Evolutionary conservation across 2,329 filamentous ascomycete genomes (phyloP).

Genomic region (Aspergillus japonicus): DNA sequence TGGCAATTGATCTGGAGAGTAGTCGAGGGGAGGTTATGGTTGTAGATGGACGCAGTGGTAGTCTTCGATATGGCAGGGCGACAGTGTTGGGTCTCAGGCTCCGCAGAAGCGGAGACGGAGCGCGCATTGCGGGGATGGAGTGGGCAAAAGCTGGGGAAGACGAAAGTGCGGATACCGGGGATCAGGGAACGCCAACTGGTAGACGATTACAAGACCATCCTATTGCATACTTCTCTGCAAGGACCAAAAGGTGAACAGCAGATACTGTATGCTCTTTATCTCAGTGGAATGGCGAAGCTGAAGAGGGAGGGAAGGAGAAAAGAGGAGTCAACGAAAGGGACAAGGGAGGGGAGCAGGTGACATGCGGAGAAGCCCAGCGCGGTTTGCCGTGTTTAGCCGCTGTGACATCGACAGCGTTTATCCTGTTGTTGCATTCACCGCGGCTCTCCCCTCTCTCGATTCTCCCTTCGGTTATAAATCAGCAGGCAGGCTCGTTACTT

Average conservation of each 20-base stretch:
- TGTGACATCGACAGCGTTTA: neutral
- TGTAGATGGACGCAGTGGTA: constrained; percentile 15
- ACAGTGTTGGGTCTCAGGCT: constrained; percentile 33
- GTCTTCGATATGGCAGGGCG: constrained; percentile 23
- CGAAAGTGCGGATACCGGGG: neutral
- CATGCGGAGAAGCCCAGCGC: constrained; percentile 38
- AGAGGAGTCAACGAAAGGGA: constrained; percentile 11
- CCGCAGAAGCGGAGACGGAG: constrained; percentile 40
- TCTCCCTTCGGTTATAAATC: neutral
- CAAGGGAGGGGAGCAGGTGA: constrained; percentile 14
- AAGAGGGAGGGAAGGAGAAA: constrained; percentile 8
- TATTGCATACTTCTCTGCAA: neutral
- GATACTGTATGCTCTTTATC: neutral
- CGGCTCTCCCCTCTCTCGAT: neutral
- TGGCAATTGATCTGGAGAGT: constrained; percentile 57
- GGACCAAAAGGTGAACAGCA: neutral
- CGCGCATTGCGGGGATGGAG: constrained; percentile 36
- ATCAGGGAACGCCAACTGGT: neutral
- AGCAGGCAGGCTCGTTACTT: neutral
- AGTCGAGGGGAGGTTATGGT: constrained; percentile 11
- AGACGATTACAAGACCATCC: too few species aligned
- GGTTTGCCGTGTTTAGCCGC: constrained; percentile 49
- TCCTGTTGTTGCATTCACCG: neutral
- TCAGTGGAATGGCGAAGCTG: neutral
- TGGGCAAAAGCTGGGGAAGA: constrained; percentile 10